Conservation (phyloP, 805 yeast genomes). For the Candida stauntonica region DNA sequence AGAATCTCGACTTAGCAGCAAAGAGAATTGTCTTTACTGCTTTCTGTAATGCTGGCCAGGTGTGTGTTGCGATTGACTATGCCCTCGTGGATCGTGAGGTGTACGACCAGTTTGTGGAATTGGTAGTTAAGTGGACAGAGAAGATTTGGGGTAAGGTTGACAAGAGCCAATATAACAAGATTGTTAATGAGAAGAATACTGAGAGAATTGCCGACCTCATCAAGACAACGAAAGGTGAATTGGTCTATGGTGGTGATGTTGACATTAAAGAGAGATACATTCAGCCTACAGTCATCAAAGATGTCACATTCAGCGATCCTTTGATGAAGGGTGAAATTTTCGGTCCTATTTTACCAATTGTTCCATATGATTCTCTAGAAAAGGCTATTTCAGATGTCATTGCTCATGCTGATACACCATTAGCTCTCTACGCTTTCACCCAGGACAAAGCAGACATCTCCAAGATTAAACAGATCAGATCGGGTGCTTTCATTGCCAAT, state of each 20-base stretch:
- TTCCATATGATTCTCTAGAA: slow-evolving; percentile 45
- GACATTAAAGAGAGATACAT: slow-evolving; percentile 42
- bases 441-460: slow-evolving; percentile 41
- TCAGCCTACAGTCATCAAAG: slow-evolving; percentile 69
- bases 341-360: slow-evolving; percentile 80
- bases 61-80: slow-evolving; percentile 89
- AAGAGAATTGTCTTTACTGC: slow-evolving; percentile 75
- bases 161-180: slow-evolving; percentile 42
- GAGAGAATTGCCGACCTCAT: slow-evolving; percentile 43
- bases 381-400: slow-evolving; percentile 42
- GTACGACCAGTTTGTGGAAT: slow-evolving; percentile 44
- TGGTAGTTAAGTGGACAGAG: slow-evolving; percentile 36
- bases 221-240: slow-evolving; percentile 43
- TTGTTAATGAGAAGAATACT: slow-evolving; percentile 53
- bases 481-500: slow-evolving; percentile 48
- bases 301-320: slow-evolving; percentile 61
- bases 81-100: slow-evolving; percentile 58
- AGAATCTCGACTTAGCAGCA: slow-evolving; percentile 43
- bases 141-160: slow-evolving; percentile 42
- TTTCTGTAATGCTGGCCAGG: slow-evolving; percentile 80
- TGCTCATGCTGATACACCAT: slow-evolving; percentile 62
- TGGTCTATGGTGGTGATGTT: slow-evolving; percentile 32
- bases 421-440: slow-evolving; percentile 72
- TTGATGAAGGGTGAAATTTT: slow-evolving; percentile 75
- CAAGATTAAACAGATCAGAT: slow-evolving; percentile 52